Evolutionary conservation across 192 early-diverging fungal genomes (phyloP).

Genomic region (Jimgerdemannia flammicorona): DNA sequence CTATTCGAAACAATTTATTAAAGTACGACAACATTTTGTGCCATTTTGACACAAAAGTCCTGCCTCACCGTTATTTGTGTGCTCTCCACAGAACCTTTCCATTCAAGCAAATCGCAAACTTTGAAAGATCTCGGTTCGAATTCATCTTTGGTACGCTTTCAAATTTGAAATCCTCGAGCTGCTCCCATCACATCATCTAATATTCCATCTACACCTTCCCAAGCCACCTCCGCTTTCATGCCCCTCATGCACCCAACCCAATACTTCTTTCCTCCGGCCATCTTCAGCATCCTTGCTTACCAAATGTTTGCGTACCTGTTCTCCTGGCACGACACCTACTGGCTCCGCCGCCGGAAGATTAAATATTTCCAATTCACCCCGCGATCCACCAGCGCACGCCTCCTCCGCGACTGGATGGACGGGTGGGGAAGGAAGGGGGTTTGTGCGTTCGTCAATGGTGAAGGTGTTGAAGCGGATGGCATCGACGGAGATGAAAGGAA

Average conservation of each 20-base stretch:
- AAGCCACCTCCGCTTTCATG: slow-evolving; percentile 29
- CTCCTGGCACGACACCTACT: slow-evolving; percentile 44
- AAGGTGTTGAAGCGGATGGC: neutral
- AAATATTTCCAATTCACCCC: slow-evolving; percentile 57
- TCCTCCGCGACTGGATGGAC: slow-evolving; percentile 19
- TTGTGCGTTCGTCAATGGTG: slow-evolving; percentile 3
- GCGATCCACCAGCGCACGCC: slow-evolving; percentile 16
- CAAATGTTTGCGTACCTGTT: slow-evolving; percentile 51
- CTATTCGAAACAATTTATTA: no score
- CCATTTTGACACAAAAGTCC: no score
- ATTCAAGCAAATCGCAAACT: neutral
- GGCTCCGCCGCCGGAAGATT: slow-evolving; percentile 33
- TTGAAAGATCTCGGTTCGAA: slow-evolving; percentile 1
- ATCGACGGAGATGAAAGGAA: neutral
- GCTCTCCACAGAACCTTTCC: slow-evolving; percentile 11
- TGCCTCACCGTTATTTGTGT: no score
- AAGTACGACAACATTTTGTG: no score
- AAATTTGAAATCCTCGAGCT: neutral
- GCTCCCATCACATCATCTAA: no score
- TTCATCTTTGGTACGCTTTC: slow-evolving; percentile 14
- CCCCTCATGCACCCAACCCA: slow-evolving; percentile 36
- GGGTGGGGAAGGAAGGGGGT: slow-evolving; percentile 25
- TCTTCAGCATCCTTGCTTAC: slow-evolving; percentile 37
- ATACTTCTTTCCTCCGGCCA: slow-evolving; percentile 14
- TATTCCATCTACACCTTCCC: neutral